Evolutionary conservation across 805 yeast species (phyloP).

Genomic region (Jamesozyma spencerorum): DNA sequence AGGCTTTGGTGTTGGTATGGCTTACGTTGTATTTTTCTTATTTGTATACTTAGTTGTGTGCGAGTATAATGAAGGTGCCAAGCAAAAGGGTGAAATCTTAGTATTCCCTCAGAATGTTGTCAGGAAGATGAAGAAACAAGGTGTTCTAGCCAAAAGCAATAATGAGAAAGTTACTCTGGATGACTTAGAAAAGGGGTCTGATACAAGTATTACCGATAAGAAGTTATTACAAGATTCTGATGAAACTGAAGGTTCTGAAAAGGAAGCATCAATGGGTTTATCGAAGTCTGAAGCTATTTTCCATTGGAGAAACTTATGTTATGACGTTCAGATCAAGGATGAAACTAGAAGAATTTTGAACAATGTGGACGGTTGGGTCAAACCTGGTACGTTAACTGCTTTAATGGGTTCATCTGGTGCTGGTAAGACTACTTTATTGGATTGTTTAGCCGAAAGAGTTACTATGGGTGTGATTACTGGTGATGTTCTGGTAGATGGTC

Average conservation of each 20-base stretch:
- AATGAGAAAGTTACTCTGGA: neutral
- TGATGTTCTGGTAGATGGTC: constrained; percentile 59
- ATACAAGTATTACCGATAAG: constrained; percentile 15
- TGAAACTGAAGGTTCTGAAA: neutral
- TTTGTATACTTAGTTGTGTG: constrained; percentile 38
- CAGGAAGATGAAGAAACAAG: constrained; percentile 36
- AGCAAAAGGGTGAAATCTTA: constrained; percentile 54
- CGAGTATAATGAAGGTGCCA: constrained; percentile 44
- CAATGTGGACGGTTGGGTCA: too few species aligned
- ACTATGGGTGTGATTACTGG: constrained; percentile 65
- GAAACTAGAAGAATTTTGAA: constrained; percentile 54
- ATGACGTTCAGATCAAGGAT: constrained; percentile 53
- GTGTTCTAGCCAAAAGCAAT: constrained; percentile 5
- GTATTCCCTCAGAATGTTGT: constrained; percentile 43
- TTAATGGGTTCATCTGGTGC: too few species aligned
- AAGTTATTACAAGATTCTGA: constrained; percentile 14
- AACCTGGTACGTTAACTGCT: too few species aligned
- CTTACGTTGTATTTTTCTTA: constrained; percentile 44
- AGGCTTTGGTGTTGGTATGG: constrained; percentile 49
- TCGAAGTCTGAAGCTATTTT: constrained; percentile 41
- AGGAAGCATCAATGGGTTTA: constrained; percentile 14
- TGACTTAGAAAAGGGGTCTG: constrained; percentile 9
- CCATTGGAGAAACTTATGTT: constrained; percentile 71
- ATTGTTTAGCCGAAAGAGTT: constrained; percentile 61
- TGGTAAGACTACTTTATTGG: constrained; percentile 67